phyloP scores from a whole-genome alignment of 805 yeast genomes.

The Candida chilensis region DNA sequence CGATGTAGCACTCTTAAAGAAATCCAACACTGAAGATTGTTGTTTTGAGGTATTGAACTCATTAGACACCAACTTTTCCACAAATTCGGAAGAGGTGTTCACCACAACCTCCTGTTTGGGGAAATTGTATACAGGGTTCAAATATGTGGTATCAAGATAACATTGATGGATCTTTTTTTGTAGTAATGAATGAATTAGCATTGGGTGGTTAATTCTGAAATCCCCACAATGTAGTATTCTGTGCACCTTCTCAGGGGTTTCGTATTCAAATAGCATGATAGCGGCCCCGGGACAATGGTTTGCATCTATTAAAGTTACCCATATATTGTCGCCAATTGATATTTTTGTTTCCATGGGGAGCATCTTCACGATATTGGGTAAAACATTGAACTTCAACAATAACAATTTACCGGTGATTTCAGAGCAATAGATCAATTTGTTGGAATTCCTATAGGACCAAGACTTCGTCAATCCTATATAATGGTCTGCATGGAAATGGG shows the following conservation, averaged over 20 bases:
- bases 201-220: constrained; percentile 58
- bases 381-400: constrained; percentile 43
- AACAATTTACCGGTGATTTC: constrained; percentile 56
- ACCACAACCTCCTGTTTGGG: constrained; percentile 73
- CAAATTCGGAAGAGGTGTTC: constrained; percentile 44
- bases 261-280: constrained; percentile 59
- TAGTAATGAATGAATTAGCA: constrained; percentile 31
- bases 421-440: constrained; percentile 67
- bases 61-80: constrained; percentile 23
- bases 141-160: constrained; percentile 87
- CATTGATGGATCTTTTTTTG: constrained; percentile 22
- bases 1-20: constrained; percentile 9
- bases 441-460: constrained; percentile 47
- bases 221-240: constrained; percentile 84
- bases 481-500: constrained; percentile 93
- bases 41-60: constrained; percentile 11
- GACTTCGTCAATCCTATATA: constrained; percentile 76
- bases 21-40: constrained; percentile 23
- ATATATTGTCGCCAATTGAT: constrained; percentile 17
- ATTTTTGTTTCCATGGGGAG: background rate
- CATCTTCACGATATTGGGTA: constrained; percentile 11
- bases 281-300: constrained; percentile 97
- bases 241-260: constrained; percentile 10
- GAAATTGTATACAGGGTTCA: constrained; percentile 65
- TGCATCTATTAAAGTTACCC: constrained; percentile 67